Base-by-base conservation (phyloP, 2,329 filamentous ascomycete species). In the Blastomyces gilchristii region DNA sequence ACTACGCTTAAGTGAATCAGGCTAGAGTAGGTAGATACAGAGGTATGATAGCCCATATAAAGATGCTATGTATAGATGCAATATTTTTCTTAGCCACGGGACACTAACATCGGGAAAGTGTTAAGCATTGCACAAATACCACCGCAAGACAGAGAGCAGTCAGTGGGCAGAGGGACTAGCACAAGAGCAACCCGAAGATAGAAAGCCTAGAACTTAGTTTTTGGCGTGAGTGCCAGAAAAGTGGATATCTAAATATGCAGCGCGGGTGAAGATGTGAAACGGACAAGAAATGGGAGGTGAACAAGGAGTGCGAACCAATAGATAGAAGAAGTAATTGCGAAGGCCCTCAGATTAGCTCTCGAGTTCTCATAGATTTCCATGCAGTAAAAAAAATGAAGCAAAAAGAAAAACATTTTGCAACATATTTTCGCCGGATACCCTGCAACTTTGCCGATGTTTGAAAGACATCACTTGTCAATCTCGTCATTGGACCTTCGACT, bases 271-370 rank as follows among this genome's bases (percentile, higher is more conserved):
- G 39, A 61, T 8, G 31, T 34, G 41, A 58, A 62, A 34, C 31
- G 11, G 18, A 60, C 22, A 25, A 28, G 62, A 45, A 25, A 56
- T 28, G 47, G 25, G 14, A 39, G 11, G 58, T 22, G 31, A 54
- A 52, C 39, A 57, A 61, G 62, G 61, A 56, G 50, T 34, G 47
- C 41, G n/a, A 34, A 52, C 43, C 41, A 52, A 66, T 31, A 45
- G 18, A 25, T 31, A 58, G n/a, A 18, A 47, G 39, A 34, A 49
- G 28, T 50, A 34, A 16, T 59, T 59, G 57, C 39, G 41, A 59
- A 59, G 45, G 71, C 71, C 74, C 75, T 77, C 75, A 74, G 76
- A 77, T 77, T 75, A 77, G 76, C 76, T 78, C 76, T 77, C 76
- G 70, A 67, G 75, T 77, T 75, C 70, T 75, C 76, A 78, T 70